A percentile compares a stretch with the other conserved stretches of the same genome.
Conservation (phyloP, 441 rosid species). For the Geranium incanum region DNA sequence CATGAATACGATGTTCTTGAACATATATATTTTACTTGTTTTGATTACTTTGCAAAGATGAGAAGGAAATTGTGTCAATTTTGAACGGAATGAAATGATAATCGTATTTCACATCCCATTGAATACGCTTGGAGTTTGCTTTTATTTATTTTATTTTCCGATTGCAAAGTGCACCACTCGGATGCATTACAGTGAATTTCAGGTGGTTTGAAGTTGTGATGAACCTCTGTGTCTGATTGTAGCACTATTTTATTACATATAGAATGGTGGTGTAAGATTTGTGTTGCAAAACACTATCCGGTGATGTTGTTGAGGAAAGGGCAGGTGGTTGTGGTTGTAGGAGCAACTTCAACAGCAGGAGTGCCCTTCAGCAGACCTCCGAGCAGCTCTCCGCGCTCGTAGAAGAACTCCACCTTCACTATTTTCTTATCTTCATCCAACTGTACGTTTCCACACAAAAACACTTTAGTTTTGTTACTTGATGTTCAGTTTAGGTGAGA, state of each 20-base stretch:
- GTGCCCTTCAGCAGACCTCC: not conserved
- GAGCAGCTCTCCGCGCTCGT: not conserved
- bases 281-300: slow-evolving; percentile 13
- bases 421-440: not conserved
- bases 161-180: not conserved
- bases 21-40: not conserved
- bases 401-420: slow-evolving; percentile 9
- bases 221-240: no score
- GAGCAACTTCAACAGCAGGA: slow-evolving; percentile 1
- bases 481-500: no score
- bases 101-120: not conserved
- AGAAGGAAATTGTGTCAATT: not conserved
- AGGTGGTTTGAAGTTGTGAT: not conserved
- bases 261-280: no score
- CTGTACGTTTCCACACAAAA: not conserved
- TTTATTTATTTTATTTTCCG: no score
- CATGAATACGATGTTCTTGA: not conserved
- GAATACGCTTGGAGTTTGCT: no score
- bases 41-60: not conserved
- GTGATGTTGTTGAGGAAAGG: slow-evolving; percentile 37
- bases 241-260: no score
- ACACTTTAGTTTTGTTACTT: not conserved
- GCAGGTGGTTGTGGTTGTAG: slow-evolving; percentile 27
- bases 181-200: not conserved
- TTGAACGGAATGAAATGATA: not conserved